Conservation (phyloP, 495 filamentous ascomycete genomes). For the Evernia prunastri region DNA sequence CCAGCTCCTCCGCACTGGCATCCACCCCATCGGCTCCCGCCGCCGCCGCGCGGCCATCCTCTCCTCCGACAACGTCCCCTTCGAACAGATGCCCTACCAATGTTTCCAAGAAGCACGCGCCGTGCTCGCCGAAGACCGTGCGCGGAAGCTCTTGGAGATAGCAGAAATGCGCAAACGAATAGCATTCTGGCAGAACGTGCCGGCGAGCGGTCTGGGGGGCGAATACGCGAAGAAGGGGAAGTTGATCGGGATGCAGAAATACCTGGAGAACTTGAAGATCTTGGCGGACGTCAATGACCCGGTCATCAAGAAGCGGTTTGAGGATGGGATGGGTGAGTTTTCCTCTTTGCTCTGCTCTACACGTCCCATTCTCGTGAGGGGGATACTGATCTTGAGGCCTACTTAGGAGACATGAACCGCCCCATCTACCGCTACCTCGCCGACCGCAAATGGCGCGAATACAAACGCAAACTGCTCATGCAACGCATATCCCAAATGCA, state of each 20-base stretch:
- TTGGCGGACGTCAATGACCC: slow-evolving; percentile 94
- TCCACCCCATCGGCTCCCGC: slow-evolving; percentile 67
- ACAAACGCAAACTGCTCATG: slow-evolving; percentile 64
- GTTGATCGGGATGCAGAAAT: slow-evolving; percentile 60
- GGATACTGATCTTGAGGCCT: background rate
- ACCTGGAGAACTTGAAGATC: slow-evolving; percentile 79
- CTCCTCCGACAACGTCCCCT: slow-evolving; percentile 65
- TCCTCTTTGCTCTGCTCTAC: slow-evolving; percentile 9
- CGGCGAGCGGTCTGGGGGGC: slow-evolving; percentile 53
- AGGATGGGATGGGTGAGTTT: slow-evolving; percentile 73
- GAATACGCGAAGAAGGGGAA: slow-evolving; percentile 56
- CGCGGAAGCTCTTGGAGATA: slow-evolving; percentile 69
- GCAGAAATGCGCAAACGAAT: slow-evolving; percentile 53
- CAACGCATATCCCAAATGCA: slow-evolving; percentile 87
- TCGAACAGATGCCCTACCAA: slow-evolving; percentile 90
- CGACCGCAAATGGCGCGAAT: slow-evolving; percentile 77
- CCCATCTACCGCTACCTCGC: slow-evolving; percentile 92
- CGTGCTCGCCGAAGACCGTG: slow-evolving; percentile 69
- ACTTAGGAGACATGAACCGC: slow-evolving; percentile 86
- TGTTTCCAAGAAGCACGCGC: slow-evolving; percentile 94
- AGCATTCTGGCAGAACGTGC: slow-evolving; percentile 50
- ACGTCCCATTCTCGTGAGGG: background rate
- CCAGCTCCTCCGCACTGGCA: slow-evolving; percentile 50
- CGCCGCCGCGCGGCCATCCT: slow-evolving; percentile 74
- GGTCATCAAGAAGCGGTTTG: slow-evolving; percentile 85